Conservation (phyloP, 352 stramenopile species). For the Phytopythium delawarense region DNA sequence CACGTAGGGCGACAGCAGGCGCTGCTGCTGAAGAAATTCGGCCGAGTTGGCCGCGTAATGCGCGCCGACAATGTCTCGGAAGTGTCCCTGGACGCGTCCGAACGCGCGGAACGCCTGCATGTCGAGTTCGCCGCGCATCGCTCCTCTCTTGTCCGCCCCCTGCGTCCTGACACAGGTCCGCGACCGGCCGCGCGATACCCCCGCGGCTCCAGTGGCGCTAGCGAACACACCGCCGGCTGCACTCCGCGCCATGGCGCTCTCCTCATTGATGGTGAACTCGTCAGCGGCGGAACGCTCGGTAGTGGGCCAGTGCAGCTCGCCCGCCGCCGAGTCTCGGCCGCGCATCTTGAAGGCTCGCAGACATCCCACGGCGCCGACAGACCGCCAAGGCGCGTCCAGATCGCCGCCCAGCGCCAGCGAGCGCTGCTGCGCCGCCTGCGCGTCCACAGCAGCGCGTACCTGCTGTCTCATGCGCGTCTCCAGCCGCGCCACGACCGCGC, state of each 20-base stretch:
- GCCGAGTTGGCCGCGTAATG: constrained; percentile 29
- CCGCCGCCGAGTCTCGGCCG: constrained; percentile 22
- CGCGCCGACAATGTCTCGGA: constrained; percentile 39
- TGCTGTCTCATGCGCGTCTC: constrained; percentile 41
- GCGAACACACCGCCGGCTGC: constrained; percentile 1
- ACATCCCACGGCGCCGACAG: constrained; percentile 26
- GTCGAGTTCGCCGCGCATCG: constrained; percentile 5
- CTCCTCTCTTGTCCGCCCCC: constrained; percentile 5
- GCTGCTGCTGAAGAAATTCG: constrained; percentile 40
- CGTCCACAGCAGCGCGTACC: constrained; percentile 37
- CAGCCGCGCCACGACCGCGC: constrained; percentile 18
- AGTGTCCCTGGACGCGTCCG: constrained; percentile 44
- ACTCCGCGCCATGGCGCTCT: neutral
- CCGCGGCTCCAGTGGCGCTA: constrained; percentile 10
- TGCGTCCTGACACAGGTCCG: neutral
- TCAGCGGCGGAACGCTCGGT: constrained; percentile 2
- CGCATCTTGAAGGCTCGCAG: constrained; percentile 42
- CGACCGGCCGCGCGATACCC: constrained; percentile 1
- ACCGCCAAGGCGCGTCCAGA: constrained; percentile 37
- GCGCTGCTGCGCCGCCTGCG: constrained; percentile 16
- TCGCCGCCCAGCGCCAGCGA: constrained; percentile 12
- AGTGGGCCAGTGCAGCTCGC: constrained; percentile 18
- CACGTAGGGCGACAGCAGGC: constrained; percentile 37
- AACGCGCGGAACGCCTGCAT: constrained; percentile 45
- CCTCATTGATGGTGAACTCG: neutral